Evolutionary conservation across 129 eudicot genomes (phyloP).

Genomic region (Cynara cardunculus): DNA sequence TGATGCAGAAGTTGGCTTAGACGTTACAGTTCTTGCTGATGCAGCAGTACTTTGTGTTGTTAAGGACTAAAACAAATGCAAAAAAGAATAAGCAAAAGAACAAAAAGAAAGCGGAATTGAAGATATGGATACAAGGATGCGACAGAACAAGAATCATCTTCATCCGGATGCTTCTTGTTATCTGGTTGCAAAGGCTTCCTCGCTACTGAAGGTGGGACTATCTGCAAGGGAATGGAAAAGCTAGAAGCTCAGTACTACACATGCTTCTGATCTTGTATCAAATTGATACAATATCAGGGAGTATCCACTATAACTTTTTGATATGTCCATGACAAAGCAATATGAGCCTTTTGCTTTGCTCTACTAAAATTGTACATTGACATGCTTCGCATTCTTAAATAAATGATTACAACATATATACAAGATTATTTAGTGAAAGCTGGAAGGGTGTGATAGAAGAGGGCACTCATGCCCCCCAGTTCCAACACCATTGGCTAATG

Average conservation of each 20-base stretch:
- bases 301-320: not conserved
- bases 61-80: constrained; percentile 33
- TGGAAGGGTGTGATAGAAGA: no score
- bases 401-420: not conserved
- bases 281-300: not conserved
- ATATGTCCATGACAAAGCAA: not conserved
- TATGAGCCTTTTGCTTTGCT: not conserved
- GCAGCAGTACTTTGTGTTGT: constrained; percentile 47
- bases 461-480: no score
- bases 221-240: constrained; percentile 33
- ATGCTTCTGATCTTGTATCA: not conserved
- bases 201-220: constrained; percentile 28
- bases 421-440: not conserved
- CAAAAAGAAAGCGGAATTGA: not conserved
- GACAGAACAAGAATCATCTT: constrained; percentile 63
- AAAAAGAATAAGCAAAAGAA: not conserved
- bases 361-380: not conserved
- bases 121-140: constrained; percentile 70
- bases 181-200: constrained; percentile 79
- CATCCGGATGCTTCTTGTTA: constrained; percentile 80
- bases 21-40: constrained; percentile 42
- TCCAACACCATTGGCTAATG: no score
- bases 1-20: constrained; percentile 58
- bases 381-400: not conserved
- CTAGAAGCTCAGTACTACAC: not conserved